A percentile compares a stretch with the other conserved stretches of the same genome.
Conservation (phyloP, 1,284 basidiomycete species). For the Pascua sp. region DNA sequence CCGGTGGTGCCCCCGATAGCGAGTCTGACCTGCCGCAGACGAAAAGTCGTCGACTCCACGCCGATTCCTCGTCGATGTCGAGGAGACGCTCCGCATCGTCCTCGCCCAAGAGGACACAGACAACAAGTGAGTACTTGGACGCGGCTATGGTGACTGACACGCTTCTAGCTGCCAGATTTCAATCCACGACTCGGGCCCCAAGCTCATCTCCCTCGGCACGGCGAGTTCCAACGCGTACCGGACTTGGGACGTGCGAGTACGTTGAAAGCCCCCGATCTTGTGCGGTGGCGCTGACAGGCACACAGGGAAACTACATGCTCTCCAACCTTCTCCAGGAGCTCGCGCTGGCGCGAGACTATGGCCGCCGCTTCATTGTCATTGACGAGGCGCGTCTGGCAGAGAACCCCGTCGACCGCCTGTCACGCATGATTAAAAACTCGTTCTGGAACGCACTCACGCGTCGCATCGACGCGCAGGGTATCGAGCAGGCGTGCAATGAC, state of each 20-base stretch:
- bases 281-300: constrained; percentile 7
- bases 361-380: constrained; percentile 92
- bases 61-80: constrained; percentile 96
- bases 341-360: constrained; percentile 92
- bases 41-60: constrained; percentile 55
- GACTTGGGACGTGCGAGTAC: constrained; percentile 80
- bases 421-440: constrained; percentile 95
- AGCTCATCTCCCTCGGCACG: constrained; percentile 91
- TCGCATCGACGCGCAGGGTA: constrained; percentile 91
- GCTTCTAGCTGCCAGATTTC: constrained; percentile 66
- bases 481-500: constrained; percentile 94
- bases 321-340: constrained; percentile 98
- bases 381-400: constrained; percentile 93
- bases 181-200: constrained; percentile 93
- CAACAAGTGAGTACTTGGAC: constrained; percentile 58
- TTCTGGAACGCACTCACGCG: constrained; percentile 98
- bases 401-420: constrained; percentile 94
- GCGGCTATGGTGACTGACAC: not conserved
- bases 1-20: not conserved
- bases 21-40: constrained; percentile 37
- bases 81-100: constrained; percentile 93
- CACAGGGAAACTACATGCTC: constrained; percentile 89
- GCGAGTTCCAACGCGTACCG: constrained; percentile 97
- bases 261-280: not conserved
- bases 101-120: constrained; percentile 98